Conservation (phyloP, 495 filamentous ascomycete species). For the Aspergillus diversus region DNA sequence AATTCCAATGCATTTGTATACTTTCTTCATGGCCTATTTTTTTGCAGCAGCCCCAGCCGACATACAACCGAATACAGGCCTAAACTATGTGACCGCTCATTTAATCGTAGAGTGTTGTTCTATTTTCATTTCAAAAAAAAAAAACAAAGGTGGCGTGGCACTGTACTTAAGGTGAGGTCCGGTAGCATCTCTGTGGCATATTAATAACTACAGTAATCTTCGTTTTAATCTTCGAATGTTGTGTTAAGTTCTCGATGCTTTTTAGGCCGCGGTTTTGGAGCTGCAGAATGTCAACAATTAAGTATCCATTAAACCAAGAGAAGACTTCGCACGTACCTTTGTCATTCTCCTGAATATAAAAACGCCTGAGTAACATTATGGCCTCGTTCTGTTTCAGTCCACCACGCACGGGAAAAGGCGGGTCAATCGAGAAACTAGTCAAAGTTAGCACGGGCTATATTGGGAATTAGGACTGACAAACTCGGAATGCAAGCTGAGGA, state of each 20-base stretch:
- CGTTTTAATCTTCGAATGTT: slow-evolving; percentile 31
- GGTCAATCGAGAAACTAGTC: slow-evolving; percentile 62
- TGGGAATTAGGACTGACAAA: slow-evolving; percentile 32
- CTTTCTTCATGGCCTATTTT: slow-evolving; percentile 21
- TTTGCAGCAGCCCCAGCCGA: too few relatives aligned
- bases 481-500: slow-evolving; percentile 83
- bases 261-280: slow-evolving; percentile 64
- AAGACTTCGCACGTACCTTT: slow-evolving; percentile 57
- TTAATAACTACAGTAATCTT: not conserved
- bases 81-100: too few relatives aligned
- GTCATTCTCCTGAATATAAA: slow-evolving; percentile 96
- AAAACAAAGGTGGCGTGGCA: too few relatives aligned
- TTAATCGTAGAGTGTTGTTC: too few relatives aligned
- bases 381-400: slow-evolving; percentile 86
- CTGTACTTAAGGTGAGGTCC: too few relatives aligned
- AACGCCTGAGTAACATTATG: slow-evolving; percentile 85
- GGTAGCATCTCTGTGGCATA: too few relatives aligned
- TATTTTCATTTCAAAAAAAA: too few relatives aligned
- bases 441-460: slow-evolving; percentile 18
- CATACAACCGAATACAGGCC: too few relatives aligned
- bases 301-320: not conserved
- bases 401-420: slow-evolving; percentile 74
- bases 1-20: slow-evolving; percentile 35
- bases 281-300: slow-evolving; percentile 37
- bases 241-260: slow-evolving; percentile 56